phyloP scores from a whole-genome alignment of 805 yeast species.

The Saturnispora halmiae region DNA sequence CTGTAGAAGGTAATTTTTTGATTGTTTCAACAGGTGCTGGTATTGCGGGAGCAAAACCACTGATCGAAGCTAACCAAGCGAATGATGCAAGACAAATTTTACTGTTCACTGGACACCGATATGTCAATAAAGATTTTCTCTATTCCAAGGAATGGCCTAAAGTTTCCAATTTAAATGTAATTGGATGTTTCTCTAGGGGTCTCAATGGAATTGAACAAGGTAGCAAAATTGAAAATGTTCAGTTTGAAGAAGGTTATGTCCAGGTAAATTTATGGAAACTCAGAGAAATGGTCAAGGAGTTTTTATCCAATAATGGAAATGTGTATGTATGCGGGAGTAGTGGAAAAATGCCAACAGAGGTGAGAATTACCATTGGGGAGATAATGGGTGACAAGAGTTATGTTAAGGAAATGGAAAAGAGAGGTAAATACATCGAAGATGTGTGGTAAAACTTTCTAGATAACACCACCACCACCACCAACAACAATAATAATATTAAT shows the following conservation, averaged over 20 bases:
- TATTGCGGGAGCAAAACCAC: conserved; percentile 79
- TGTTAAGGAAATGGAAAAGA: conserved; percentile 45
- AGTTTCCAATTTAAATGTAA: conserved; percentile 26
- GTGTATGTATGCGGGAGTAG: conserved; percentile 87
- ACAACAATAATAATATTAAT: background rate
- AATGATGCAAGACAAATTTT: conserved; percentile 29
- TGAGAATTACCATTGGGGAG: conserved; percentile 66
- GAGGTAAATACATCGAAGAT: conserved; percentile 65
- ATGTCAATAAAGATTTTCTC: conserved; percentile 54
- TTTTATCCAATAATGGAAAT: conserved; percentile 48
- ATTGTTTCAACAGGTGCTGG: conserved; percentile 95
- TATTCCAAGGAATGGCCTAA: conserved; percentile 48
- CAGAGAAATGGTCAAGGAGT: conserved; percentile 39
- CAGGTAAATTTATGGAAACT: conserved; percentile 60
- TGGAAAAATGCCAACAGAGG: conserved; percentile 83
- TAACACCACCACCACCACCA: no score
- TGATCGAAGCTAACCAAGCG: conserved; percentile 36
- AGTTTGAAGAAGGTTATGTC: conserved; percentile 46
- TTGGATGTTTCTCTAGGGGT: conserved; percentile 38
- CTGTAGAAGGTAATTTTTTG: conserved; percentile 32
- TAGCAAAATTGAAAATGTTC: conserved; percentile 18
- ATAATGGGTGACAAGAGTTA: conserved; percentile 24
- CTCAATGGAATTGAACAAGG: conserved; percentile 36
- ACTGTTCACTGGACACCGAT: conserved; percentile 72
- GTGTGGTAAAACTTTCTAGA: no score